These are phyloP conservation scores for Huntiella decipiens DNA, from an alignment of 2,329 filamentous ascomycete genomes.

Conservation along the genomic window DNA sequence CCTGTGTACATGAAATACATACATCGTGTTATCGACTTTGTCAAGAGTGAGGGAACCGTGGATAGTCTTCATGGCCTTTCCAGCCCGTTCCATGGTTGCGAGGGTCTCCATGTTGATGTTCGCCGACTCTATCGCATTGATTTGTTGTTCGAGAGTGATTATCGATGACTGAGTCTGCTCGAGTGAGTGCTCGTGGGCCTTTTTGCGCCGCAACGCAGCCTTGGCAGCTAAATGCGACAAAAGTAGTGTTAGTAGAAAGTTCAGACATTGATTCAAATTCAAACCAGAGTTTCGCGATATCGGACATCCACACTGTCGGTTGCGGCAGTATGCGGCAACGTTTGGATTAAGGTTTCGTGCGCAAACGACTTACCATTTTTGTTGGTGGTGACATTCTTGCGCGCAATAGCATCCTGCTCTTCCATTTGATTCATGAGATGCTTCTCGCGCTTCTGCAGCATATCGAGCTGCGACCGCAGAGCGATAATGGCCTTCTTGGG, in stretches of 20 bases:
- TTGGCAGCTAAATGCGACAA: slow-evolving; percentile 50
- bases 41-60: slow-evolving; percentile 80
- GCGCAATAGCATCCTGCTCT: slow-evolving; percentile 72
- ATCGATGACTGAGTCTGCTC: slow-evolving; percentile 85
- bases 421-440: slow-evolving; percentile 83
- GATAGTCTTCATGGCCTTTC: slow-evolving; percentile 80
- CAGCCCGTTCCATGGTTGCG: slow-evolving; percentile 80
- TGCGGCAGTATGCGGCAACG: too few species aligned
- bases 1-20: slow-evolving; percentile 22
- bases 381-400: slow-evolving; percentile 75
- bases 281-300: too few species aligned
- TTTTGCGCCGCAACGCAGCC: slow-evolving; percentile 80
- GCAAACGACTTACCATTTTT: slow-evolving; percentile 54
- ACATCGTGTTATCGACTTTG: slow-evolving; percentile 92
- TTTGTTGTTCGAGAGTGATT: slow-evolving; percentile 80
- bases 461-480: slow-evolving; percentile 76
- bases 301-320: too few species aligned
- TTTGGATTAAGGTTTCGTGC: too few species aligned
- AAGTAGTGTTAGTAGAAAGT: slow-evolving; percentile 1
- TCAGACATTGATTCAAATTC: neutral
- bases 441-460: slow-evolving; percentile 91
- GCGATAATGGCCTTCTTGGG: slow-evolving; percentile 92
- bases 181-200: slow-evolving; percentile 76
- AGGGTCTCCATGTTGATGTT: slow-evolving; percentile 98
- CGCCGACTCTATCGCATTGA: slow-evolving; percentile 89